A percentile compares a stretch with the other conserved stretches of the same genome.
These are phyloP conservation scores for Trichoderma brevicompactum DNA, from an alignment of 2,329 filamentous ascomycete species.

Conservation along the genomic window DNA sequence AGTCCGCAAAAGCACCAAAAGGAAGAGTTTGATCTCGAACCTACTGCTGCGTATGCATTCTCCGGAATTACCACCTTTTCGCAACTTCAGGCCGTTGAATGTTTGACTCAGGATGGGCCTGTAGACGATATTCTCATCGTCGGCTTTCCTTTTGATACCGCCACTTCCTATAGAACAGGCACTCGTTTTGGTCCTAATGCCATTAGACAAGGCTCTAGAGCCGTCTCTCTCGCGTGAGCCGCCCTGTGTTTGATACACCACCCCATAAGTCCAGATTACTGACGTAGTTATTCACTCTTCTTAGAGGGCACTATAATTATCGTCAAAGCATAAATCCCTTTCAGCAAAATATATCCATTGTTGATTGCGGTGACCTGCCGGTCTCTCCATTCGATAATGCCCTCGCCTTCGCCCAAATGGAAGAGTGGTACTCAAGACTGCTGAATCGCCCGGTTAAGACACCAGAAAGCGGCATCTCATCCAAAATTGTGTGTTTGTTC, in stretches of 20 bases:
- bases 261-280: constrained; percentile 42
- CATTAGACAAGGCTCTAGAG: constrained; percentile 67
- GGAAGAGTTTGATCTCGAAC: too few species aligned
- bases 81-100: too few species aligned
- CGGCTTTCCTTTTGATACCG: constrained; percentile 75
- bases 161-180: constrained; percentile 67
- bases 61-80: too few species aligned
- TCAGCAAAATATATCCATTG: constrained; percentile 75
- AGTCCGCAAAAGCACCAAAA: too few species aligned
- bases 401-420: constrained; percentile 83
- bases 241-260: constrained; percentile 50
- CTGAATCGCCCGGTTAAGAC: too few species aligned
- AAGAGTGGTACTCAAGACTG: constrained; percentile 66
- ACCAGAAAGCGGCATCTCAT: too few species aligned
- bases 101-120: too few species aligned
- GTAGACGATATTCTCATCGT: constrained; percentile 69
- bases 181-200: constrained; percentile 88
- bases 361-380: constrained; percentile 92
- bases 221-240: constrained; percentile 74
- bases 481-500: too few species aligned
- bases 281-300: too few species aligned
- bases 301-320: constrained; percentile 56
- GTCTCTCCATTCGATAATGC: constrained; percentile 85
- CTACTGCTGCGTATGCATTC: too few species aligned
- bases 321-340: constrained; percentile 85